A percentile compares a stretch with the other conserved stretches of the same genome.
Evolutionary conservation across 2,329 filamentous ascomycete genomes (phyloP).

Genomic region (Sporothrix brasiliensis): DNA sequence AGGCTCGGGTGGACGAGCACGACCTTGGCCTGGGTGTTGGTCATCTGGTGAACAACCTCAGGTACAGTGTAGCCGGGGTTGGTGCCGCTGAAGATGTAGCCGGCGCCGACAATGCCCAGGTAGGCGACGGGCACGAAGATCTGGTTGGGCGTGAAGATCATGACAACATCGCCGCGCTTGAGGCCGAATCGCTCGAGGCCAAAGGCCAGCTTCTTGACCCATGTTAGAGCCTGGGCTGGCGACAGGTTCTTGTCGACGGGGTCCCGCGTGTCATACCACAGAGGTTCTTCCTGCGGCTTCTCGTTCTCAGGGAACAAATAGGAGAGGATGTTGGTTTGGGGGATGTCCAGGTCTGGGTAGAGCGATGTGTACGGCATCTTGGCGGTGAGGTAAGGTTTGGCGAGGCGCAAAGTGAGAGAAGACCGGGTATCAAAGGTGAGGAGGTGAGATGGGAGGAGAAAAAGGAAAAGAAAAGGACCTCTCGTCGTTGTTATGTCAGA

Average conservation of each 20-base stretch:
- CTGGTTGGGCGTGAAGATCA: constrained; percentile 75
- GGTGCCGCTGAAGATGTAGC: constrained; percentile 74
- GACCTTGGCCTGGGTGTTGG: constrained; percentile 32
- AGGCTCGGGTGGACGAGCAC: constrained; percentile 39
- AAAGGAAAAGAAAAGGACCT: not conserved
- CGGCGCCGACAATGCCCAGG: constrained; percentile 73
- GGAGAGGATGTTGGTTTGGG: constrained; percentile 49
- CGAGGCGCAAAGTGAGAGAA: not conserved
- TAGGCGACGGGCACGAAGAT: constrained; percentile 74
- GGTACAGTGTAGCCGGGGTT: constrained; percentile 60
- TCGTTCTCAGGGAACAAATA: constrained; percentile 44
- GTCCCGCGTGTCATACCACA: constrained; percentile 58
- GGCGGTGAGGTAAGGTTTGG: constrained; percentile 2
- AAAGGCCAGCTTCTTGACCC: constrained; percentile 55
- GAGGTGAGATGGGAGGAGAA: not conserved
- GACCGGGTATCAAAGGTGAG: not conserved
- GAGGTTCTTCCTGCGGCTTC: constrained; percentile 48
- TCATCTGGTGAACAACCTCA: constrained; percentile 35
- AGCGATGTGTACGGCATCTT: constrained; percentile 50
- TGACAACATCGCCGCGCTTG: constrained; percentile 66
- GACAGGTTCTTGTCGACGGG: constrained; percentile 48
- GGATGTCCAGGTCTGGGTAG: constrained; percentile 49
- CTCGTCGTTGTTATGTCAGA: constrained; percentile 10
- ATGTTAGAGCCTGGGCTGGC: constrained; percentile 52
- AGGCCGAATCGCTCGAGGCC: constrained; percentile 66